Conservation (phyloP, 139 green algal species). For the Spirogloea muscicola region DNA sequence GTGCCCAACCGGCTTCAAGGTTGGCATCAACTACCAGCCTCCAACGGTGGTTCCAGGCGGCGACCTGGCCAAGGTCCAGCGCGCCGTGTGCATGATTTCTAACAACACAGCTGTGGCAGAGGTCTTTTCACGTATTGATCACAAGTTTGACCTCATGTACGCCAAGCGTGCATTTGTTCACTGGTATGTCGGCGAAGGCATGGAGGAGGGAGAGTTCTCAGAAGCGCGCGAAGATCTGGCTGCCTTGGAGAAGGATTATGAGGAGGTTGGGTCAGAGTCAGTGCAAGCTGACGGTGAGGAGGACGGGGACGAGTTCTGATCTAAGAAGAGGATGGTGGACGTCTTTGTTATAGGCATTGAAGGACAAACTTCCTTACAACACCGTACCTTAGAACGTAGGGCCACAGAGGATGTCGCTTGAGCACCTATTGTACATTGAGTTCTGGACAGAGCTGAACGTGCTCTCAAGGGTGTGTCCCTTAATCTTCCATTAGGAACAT, state of each 20-base stretch:
- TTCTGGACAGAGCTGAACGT: too few species aligned
- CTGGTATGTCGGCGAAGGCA: conserved; percentile 98
- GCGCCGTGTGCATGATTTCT: conserved; percentile 99
- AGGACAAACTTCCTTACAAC: too few species aligned
- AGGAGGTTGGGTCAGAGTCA: conserved; percentile 94
- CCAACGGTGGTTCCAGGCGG: conserved; percentile 94
- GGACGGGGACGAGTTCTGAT: too few species aligned
- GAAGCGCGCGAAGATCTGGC: conserved; percentile 92
- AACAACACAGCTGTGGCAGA: conserved; percentile 98
- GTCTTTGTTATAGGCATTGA: too few species aligned
- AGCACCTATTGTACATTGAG: too few species aligned
- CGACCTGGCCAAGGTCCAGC: conserved; percentile 99
- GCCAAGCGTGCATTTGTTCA: conserved; percentile 99
- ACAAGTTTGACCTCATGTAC: conserved; percentile 99
- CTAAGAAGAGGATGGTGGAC: too few species aligned
- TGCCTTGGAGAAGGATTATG: conserved; percentile 98
- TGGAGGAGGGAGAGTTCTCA: conserved; percentile 88
- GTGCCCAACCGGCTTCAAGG: conserved; percentile 99
- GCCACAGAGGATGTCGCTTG: too few species aligned
- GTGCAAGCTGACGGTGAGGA: too few species aligned
- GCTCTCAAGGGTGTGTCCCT: too few species aligned
- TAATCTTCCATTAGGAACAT: too few species aligned
- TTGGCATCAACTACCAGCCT: conserved; percentile 99
- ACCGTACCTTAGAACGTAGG: too few species aligned
- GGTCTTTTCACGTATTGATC: conserved; percentile 89